Base-by-base conservation (phyloP, 1,139 yeast species). In the Torulaspora globosa region DNA sequence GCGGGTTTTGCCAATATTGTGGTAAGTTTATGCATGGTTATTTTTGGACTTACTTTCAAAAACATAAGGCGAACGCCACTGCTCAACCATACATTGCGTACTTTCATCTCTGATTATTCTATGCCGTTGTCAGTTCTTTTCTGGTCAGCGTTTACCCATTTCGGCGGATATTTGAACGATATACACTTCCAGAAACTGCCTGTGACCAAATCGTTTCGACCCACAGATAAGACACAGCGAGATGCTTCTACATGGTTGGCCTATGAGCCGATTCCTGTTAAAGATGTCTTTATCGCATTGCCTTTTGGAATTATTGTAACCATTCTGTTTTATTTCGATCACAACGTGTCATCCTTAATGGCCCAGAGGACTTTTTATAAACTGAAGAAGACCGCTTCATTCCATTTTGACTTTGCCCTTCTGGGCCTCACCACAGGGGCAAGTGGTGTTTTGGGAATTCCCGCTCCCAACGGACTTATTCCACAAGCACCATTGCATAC, bases 401-500 rank as follows among this genome's bases (percentile, higher is more conserved):
- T 92, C 66, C 97, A 92, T 67, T 92, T 92, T 82, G 98, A 92
- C 66, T 85, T 90, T 61, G 76, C 85, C 36, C 69, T 92, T 28
- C 71, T 92, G 29, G 97, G 97, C 0, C 60, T 87, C 10, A 84
- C 92, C 4, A 92, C 97, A 0, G 95, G 96, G 0, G 63, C 90
- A 1, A 74, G 96, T 2, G 97, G 97, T 0, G 66, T 90, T 1
- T 61, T 92, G 10, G 98, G 98, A 0, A 74, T 92, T 1, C 98
- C 97, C 0, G 89, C 97, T 2, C 97, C 97, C 0, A 92, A 92
- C 66, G 98, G 98, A 0, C 71, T 92, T 31, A 90, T 92, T 35
- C 98, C 98, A 0, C 98, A 92, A 65, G 97, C 97, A 0, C 98
- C 97, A 0, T 66, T 92, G 36, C 98, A 92, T 59, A 89, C 97